Evolutionary conservation across 1,139 yeast genomes (phyloP).

Genomic region (Diutina catenulata): DNA sequence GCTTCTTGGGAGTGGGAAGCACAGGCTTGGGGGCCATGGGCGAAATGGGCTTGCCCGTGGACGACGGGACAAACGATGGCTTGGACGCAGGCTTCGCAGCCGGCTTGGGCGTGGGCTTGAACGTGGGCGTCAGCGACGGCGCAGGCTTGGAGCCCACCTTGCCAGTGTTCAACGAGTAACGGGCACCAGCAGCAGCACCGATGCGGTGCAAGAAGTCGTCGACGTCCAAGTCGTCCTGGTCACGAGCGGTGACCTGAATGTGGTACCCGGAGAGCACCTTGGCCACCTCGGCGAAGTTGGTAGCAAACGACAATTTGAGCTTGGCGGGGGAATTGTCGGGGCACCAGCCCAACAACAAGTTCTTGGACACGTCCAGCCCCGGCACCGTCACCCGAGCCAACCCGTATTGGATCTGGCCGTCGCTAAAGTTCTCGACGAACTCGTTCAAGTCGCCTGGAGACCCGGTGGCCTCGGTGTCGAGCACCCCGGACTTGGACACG

Average conservation of each 20-base stretch:
- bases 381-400: slow-evolving; percentile 80
- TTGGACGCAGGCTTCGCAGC: slow-evolving; percentile 9
- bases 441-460: slow-evolving; percentile 53
- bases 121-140: background rate
- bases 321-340: slow-evolving; percentile 77
- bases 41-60: slow-evolving; percentile 29
- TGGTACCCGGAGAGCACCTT: slow-evolving; percentile 72
- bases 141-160: slow-evolving; percentile 8
- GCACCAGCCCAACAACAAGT: slow-evolving; percentile 87
- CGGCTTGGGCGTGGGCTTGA: slow-evolving; percentile 4
- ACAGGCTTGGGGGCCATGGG: slow-evolving; percentile 11
- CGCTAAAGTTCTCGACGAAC: slow-evolving; percentile 72
- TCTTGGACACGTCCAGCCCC: slow-evolving; percentile 77
- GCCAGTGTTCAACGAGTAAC: slow-evolving; percentile 56
- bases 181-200: slow-evolving; percentile 90
- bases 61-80: slow-evolving; percentile 23
- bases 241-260: slow-evolving; percentile 94
- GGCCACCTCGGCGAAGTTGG: slow-evolving; percentile 65
- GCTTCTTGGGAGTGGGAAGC: slow-evolving; percentile 17
- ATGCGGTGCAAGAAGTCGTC: slow-evolving; percentile 65
- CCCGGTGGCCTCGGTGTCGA: slow-evolving; percentile 48
- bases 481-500: slow-evolving; percentile 45
- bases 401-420: slow-evolving; percentile 86
- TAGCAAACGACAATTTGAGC: slow-evolving; percentile 61
- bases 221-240: slow-evolving; percentile 77